Evolutionary conservation across 441 rosid genomes (phyloP).

Genomic region (Manihot esculenta): DNA sequence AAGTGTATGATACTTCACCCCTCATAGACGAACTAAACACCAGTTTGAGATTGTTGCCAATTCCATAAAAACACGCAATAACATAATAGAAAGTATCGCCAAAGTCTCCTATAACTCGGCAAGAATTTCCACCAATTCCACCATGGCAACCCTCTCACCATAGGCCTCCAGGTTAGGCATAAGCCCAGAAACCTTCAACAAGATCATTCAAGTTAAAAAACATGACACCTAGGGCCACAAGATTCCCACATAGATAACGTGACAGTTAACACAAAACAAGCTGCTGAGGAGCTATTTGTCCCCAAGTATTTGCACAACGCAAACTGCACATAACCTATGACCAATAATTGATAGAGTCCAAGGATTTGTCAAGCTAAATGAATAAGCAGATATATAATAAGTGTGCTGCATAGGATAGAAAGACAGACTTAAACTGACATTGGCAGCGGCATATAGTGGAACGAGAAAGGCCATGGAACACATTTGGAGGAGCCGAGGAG

Average conservation of each 20-base stretch:
- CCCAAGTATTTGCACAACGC: conserved; percentile 11
- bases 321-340: conserved; percentile 13
- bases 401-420: neutral
- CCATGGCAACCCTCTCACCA: conserved; percentile 78
- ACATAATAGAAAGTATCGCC: conserved; percentile 71
- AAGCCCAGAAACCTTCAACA: conserved; percentile 80
- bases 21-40: conserved; percentile 74
- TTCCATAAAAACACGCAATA: conserved; percentile 67
- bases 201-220: conserved; percentile 66
- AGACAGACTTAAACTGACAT: neutral
- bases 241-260: conserved; percentile 38
- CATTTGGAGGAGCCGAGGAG: neutral
- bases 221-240: conserved; percentile 43
- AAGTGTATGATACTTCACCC: conserved; percentile 68
- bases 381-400: neutral
- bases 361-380: neutral
- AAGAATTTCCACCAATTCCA: conserved; percentile 67
- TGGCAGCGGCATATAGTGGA: neutral
- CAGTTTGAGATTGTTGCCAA: conserved; percentile 78
- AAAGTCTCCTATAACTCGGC: conserved; percentile 56
- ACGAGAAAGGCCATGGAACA: neutral
- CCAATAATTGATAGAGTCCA: conserved; percentile 8
- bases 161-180: conserved; percentile 65
- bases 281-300: conserved; percentile 24
- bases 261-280: conserved; percentile 25